Evolutionary conservation across 306 rosid genomes (phyloP), one percentile per base, ranked within the genome.

Genomic region (Sesbania bispinosa): DNA sequence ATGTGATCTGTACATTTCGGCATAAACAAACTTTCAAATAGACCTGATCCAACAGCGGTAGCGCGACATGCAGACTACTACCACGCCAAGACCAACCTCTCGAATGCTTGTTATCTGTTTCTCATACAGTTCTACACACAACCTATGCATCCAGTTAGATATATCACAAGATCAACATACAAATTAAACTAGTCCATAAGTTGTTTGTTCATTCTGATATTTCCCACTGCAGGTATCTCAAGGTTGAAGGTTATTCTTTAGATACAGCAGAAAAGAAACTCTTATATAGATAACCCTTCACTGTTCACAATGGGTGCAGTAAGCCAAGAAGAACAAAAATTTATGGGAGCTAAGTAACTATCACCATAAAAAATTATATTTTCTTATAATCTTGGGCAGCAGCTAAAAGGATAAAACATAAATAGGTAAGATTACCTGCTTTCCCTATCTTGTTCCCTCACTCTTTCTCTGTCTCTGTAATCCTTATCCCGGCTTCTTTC

Each of bases 401-500:
- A 51, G 32, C 53, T 30, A 61, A 75, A 70, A 63, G 11, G 35
- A 73, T 14, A 33, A 80, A 53, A 33, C 35, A 33, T 2, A 69
- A 57, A 69, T 29, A 59, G 21, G 16, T 10, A 52, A 75, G 39
- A 57, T 74, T 85, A 93, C 97, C 98, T 90, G 90, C 15, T 85
- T 62, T 89, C 97, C 79, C 81, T 85, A 32, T 86, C 92, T 24
- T 66, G 81, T 60, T 82, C 96, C 69, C 67, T 81, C 67, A 75
- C 88, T 68, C 76, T 92, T 39, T 84, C 97, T 71, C 80, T 81
- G 73, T 85, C 96, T 83, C 21, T 77, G 69, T 7, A 50, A 70
- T 88, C 91, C 79, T 30, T 80, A n/a, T 88, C 98, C 18, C 68
- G 74, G 55, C 81, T 86, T 83, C 60, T 85, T 85, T 88, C 97